Percentiles rank a stretch among this genome's conserved stretches.
phyloP scores from a whole-genome alignment of 192 early-diverging fungal species.

The Mortierella claussenii region DNA sequence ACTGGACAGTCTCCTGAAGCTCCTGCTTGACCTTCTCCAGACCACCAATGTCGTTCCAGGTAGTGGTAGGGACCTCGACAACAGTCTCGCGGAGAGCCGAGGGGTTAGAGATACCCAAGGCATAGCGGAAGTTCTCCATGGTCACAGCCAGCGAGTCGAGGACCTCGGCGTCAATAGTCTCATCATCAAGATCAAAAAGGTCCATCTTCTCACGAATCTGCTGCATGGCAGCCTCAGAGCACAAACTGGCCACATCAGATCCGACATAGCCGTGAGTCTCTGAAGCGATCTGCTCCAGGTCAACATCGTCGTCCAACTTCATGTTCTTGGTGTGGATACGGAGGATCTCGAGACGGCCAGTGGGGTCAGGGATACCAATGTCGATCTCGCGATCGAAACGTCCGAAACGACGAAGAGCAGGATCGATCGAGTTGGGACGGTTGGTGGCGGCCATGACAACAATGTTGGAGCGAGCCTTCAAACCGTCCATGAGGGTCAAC shows the following conservation, averaged over 20 bases:
- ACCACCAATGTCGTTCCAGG: constrained; percentile 98
- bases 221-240: constrained; percentile 99
- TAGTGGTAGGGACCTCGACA: constrained; percentile 94
- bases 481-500: constrained; percentile 97
- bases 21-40: constrained; percentile 98
- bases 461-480: constrained; percentile 96
- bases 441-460: constrained; percentile 99
- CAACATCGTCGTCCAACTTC: constrained; percentile 97
- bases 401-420: constrained; percentile 97
- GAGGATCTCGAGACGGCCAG: constrained; percentile 97
- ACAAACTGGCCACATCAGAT: constrained; percentile 96
- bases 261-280: constrained; percentile 99
- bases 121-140: constrained; percentile 98
- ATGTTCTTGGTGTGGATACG: constrained; percentile 99
- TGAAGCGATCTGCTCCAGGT: constrained; percentile 95
- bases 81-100: constrained; percentile 99
- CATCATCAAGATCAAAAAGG: constrained; percentile 96
- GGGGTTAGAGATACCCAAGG: constrained; percentile 94
- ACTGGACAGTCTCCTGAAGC: constrained; percentile 98
- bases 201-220: constrained; percentile 99
- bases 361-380: constrained; percentile 99
- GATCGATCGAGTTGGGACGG: constrained; percentile 98
- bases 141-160: constrained; percentile 95
- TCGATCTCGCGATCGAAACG: constrained; percentile 99
- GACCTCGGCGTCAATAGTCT: constrained; percentile 97